phyloP scores from a whole-genome alignment of 805 yeast genomes.

The Komagataella phaffii region DNA sequence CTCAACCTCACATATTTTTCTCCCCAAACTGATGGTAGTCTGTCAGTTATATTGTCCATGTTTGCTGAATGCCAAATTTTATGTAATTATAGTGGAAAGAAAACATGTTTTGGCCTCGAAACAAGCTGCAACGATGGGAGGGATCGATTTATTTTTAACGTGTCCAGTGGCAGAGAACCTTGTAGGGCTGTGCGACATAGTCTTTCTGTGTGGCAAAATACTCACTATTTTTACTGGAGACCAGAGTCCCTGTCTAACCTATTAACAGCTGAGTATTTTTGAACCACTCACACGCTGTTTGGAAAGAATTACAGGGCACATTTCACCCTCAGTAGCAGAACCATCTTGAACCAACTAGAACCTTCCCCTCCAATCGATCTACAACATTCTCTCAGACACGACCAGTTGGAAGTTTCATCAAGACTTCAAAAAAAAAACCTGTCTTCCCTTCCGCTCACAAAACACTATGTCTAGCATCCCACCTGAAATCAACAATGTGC shows the following conservation, averaged over 20 bases:
- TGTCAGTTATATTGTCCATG: not conserved
- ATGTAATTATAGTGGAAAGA: not conserved
- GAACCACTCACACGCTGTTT: too few species aligned
- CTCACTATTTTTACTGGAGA: too few species aligned
- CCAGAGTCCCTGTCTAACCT: too few species aligned
- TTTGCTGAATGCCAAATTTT: not conserved
- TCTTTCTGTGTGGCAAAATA: too few species aligned
- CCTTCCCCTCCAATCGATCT: not conserved
- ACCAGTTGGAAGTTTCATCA: not conserved
- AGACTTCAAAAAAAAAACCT: not conserved
- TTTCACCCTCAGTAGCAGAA: too few species aligned
- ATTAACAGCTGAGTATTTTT: too few species aligned
- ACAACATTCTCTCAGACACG: not conserved
- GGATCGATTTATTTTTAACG: not conserved
- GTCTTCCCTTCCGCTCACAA: not conserved
- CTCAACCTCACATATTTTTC: conserved; percentile 3
- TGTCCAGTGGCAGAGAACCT: not conserved
- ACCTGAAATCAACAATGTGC: not conserved
- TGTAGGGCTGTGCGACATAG: not conserved
- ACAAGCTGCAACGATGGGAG: not conserved
- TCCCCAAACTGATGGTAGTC: not conserved
- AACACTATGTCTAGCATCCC: not conserved
- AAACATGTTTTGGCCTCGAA: not conserved
- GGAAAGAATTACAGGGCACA: too few species aligned
- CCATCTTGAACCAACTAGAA: not conserved